Evolutionary conservation across 1,139 yeast species (phyloP).

Genomic region (Hansenula lynferdii): DNA sequence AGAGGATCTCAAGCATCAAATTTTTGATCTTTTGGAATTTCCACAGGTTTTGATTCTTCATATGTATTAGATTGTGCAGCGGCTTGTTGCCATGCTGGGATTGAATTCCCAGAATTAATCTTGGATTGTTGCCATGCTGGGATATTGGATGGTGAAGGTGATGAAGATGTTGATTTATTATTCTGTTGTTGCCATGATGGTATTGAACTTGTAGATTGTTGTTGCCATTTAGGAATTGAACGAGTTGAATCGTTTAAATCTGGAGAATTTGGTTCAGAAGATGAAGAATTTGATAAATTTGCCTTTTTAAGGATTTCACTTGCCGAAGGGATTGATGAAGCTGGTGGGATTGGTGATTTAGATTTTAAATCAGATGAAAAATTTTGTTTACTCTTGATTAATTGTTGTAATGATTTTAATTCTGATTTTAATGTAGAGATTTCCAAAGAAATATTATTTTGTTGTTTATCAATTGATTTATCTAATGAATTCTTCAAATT

Average conservation of each 20-base stretch:
- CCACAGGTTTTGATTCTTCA: neutral
- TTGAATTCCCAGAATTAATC: too few relatives aligned
- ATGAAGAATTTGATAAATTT: slow-evolving; percentile 24
- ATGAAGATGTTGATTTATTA: slow-evolving; percentile 24
- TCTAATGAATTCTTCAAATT: slow-evolving; percentile 68
- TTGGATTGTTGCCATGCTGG: slow-evolving; percentile 23
- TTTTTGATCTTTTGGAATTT: slow-evolving; percentile 4
- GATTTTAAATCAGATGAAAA: slow-evolving; percentile 14
- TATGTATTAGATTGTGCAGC: neutral
- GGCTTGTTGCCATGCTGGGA: too few relatives aligned
- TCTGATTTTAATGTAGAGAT: slow-evolving; percentile 56
- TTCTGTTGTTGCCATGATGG: slow-evolving; percentile 2
- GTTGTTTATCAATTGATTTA: slow-evolving; percentile 55
- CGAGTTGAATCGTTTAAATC: slow-evolving; percentile 23
- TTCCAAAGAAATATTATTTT: slow-evolving; percentile 50
- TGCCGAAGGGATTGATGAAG: slow-evolving; percentile 61
- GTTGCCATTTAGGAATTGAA: too few relatives aligned
- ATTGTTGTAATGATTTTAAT: slow-evolving; percentile 59
- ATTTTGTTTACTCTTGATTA: slow-evolving; percentile 47
- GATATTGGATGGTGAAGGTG: slow-evolving; percentile 26
- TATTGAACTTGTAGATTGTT: slow-evolving; percentile 1
- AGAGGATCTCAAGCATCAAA: slow-evolving; percentile 2
- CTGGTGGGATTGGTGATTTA: slow-evolving; percentile 36
- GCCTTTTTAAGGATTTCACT: slow-evolving; percentile 55
- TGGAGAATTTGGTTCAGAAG: slow-evolving; percentile 15